Evolutionary conservation across 2,329 filamentous ascomycete species (phyloP).

Genomic region (Pestalotiopsis fici): DNA sequence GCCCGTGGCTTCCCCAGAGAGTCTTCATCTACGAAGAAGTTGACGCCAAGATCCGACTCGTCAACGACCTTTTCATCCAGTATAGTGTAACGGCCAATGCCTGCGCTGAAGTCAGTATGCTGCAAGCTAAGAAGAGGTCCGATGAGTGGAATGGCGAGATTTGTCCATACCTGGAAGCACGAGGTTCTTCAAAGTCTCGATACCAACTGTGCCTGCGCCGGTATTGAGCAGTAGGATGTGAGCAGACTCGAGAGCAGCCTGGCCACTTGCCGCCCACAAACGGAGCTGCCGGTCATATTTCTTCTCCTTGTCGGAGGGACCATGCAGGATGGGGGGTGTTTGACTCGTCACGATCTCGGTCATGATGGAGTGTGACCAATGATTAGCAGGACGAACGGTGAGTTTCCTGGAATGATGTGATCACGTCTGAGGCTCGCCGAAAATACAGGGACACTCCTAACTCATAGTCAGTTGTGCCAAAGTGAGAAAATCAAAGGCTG

Average conservation of each 20-base stretch:
- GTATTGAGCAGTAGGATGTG: slow-evolving; percentile 91
- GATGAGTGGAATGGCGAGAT: background rate
- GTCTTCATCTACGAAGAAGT: slow-evolving; percentile 89
- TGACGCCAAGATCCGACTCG: slow-evolving; percentile 85
- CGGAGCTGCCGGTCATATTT: slow-evolving; percentile 96
- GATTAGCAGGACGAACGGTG: background rate
- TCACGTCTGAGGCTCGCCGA: background rate
- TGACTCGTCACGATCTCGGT: slow-evolving; percentile 45
- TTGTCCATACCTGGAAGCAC: slow-evolving; percentile 71
- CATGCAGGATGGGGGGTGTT: slow-evolving; percentile 49
- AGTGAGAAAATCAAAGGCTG: background rate
- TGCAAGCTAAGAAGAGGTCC: background rate
- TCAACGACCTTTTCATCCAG: slow-evolving; percentile 77
- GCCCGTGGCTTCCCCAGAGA: slow-evolving; percentile 78
- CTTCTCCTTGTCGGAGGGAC: slow-evolving; percentile 63
- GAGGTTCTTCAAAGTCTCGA: slow-evolving; percentile 96
- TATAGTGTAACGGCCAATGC: slow-evolving; percentile 90
- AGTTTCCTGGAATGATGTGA: background rate
- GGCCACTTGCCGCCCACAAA: slow-evolving; percentile 90
- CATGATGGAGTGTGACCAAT: slow-evolving; percentile 30
- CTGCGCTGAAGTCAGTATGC: slow-evolving; percentile 38
- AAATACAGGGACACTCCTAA: background rate
- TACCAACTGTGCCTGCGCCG: slow-evolving; percentile 80
- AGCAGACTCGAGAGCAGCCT: slow-evolving; percentile 85
- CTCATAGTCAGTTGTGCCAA: background rate